Evolutionary conservation across 495 filamentous ascomycete species (phyloP), one percentile per base, ranked within the genome.

Genomic region (Bacidia rubella): DNA sequence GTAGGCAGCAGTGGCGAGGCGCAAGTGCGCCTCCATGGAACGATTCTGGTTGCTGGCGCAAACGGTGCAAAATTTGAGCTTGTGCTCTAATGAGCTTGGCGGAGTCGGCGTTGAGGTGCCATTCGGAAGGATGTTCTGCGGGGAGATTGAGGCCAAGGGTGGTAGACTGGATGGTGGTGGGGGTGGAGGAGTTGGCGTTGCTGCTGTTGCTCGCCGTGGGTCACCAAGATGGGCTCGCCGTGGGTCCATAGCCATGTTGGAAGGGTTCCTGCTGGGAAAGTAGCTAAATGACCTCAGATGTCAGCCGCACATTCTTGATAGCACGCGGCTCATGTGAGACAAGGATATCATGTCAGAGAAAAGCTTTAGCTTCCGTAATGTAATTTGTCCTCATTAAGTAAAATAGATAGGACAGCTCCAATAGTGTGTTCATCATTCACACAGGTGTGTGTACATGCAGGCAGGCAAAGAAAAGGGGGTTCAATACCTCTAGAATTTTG

Each of bases 21-120:
- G 83, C 20, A 95, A 81, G 68, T 99, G 93, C 11, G 88, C 90
- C 76, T 98, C 92, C 92, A 98, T 98, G 3, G 89, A 87, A 68
- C 86, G 81, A 63, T 97, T 96, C 60, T 96, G 81, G 63, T 99
- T 97, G 60, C 87, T 95, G 3, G 92, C 92, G 68, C 93, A 99
- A 35, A 99, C 92, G 2, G 93, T 99, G 75, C 93, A 99, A 70
- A 97, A 96, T 61, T 84, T 92, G 40, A 99, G 74, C 63, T 86
- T 93, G 74, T 80, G 92, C 22, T 67, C 75, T 10, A 68, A 66
- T 15, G 45, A 54, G 24, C 54, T 47, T 35, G 44, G 66, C 75
- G 70, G 79, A 75, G 68, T 73, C 59, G 65, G 69, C 65, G 61
- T 57, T 63, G 56, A 61, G 54, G 63, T 65, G 73, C 77, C 73